phyloP scores from a whole-genome alignment of 2,329 filamentous ascomycete species.

The Colletotrichum sidae region DNA sequence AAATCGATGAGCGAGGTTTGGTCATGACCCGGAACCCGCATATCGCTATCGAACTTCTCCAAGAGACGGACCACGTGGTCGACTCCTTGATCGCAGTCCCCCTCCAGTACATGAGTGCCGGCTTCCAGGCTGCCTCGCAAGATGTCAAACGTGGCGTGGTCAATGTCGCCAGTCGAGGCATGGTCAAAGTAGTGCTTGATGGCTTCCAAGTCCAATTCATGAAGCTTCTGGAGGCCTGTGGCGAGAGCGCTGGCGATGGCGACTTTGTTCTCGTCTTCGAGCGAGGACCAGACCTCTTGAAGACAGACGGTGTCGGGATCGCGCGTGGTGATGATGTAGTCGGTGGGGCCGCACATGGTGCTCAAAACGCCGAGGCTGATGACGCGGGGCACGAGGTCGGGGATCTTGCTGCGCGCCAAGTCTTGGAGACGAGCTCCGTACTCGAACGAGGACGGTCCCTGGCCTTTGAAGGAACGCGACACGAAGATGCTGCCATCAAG shows the following conservation, averaged over 20 bases:
- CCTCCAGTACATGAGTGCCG: too few species aligned
- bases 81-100: not conserved
- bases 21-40: not conserved
- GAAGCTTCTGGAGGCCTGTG: not conserved
- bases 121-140: too few species aligned
- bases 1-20: not conserved
- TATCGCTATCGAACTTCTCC: not conserved
- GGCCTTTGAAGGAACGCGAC: not conserved
- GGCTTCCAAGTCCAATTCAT: not conserved
- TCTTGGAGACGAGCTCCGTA: slow-evolving; percentile 9
- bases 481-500: slow-evolving; percentile 13
- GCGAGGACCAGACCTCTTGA: slow-evolving; percentile 15
- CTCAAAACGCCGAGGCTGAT: not conserved
- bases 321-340: slow-evolving; percentile 16
- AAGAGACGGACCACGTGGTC: not conserved
- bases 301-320: slow-evolving; percentile 5
- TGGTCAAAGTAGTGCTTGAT: too few species aligned
- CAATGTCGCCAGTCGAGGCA: not conserved
- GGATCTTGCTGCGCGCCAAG: slow-evolving; percentile 5
- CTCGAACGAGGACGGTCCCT: not conserved
- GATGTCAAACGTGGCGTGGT: not conserved
- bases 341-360: not conserved
- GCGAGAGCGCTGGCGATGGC: slow-evolving; percentile 2
- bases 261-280: not conserved
- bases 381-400: slow-evolving; percentile 10